Evolutionary conservation across 345 rosid species (phyloP), one percentile per base, ranked within the genome.

Genomic region (Atalantia buxifolia): DNA sequence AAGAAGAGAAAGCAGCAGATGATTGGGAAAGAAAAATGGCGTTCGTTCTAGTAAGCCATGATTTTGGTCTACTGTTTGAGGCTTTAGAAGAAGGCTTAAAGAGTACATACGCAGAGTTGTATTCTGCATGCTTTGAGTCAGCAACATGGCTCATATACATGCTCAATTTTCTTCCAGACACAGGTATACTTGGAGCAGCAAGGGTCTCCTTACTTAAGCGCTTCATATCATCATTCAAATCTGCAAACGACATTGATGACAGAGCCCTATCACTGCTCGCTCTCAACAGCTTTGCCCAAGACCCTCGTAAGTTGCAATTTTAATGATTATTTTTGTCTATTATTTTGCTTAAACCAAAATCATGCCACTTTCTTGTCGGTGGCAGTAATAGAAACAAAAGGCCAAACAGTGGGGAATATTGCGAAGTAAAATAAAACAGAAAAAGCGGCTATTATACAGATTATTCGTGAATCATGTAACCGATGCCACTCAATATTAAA

Each of bases 1-100:
- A 85, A 55, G 93, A 90, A 84, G 89, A 88, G 85, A 88, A 66
- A 78, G 90, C 91, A 36, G 91, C 90, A 65, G 88, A 86, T 69
- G 88, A 81, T 59, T 90, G 95, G 95, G 95, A 89, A 83, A 87
- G 83, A 69, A 88, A 77, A 81, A 80, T 86, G 85, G 92, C 90
- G 0, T 88, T 85, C 66, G 91, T 85, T 53, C 71, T 91, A 62
- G 88, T 76, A 65, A 88, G 90, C 84, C 92, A 91, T 77, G 95
- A 91, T 55, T 88, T 87, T 61, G 95, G 95, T 66, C 80, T 86
- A 42, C 77, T 91, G 69, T 90, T 91, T 79, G 93, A 90, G 89
- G 92, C 90, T 72, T 75, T 91, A 73, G 90, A 88, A 63, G 95
- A 91, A 80, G 91, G 95, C 74, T 36, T 90, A 56, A 86, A 82